Evolutionary conservation across 1,284 basidiomycete genomes (phyloP).

Genomic region (Cryptococcus deneoformans): DNA sequence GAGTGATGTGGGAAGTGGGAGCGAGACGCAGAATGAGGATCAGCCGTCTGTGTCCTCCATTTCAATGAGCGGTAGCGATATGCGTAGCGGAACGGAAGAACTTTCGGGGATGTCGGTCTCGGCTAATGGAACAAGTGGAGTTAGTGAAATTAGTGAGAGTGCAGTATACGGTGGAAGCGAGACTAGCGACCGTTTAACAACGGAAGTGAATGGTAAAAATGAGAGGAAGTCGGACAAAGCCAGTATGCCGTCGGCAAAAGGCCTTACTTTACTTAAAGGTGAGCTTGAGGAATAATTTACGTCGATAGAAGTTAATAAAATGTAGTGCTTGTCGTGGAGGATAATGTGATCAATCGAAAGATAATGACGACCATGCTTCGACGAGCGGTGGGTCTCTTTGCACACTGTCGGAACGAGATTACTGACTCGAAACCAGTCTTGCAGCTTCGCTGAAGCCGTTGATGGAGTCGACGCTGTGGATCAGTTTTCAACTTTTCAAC

Average conservation of each 20-base stretch:
- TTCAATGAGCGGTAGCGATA: too few species aligned
- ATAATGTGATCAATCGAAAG: slow-evolving; percentile 47
- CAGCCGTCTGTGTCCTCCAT: too few species aligned
- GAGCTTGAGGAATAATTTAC: neutral
- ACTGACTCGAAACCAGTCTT: slow-evolving; percentile 5
- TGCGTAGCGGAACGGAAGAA: too few species aligned
- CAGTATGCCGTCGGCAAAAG: neutral
- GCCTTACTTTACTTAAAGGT: neutral
- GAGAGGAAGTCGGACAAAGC: neutral
- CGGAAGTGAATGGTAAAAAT: neutral
- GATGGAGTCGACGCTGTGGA: slow-evolving; percentile 44
- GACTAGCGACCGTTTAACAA: too few species aligned
- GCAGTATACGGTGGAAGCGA: too few species aligned
- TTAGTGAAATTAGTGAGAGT: too few species aligned
- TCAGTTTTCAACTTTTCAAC: slow-evolving; percentile 31
- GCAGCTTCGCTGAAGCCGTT: slow-evolving; percentile 36
- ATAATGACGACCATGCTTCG: slow-evolving; percentile 45
- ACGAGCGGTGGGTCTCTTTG: slow-evolving; percentile 17
- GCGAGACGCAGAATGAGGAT: too few species aligned
- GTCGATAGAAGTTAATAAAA: neutral
- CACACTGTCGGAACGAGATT: slow-evolving; percentile 8
- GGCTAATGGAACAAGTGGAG: too few species aligned
- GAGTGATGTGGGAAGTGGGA: too few species aligned
- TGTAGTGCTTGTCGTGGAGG: slow-evolving; percentile 37
- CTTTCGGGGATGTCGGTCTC: too few species aligned